Evolutionary conservation across 1,139 yeast species (phyloP), one percentile per base, ranked within the genome.

Genomic region (Lodderomyces metapsilosis): DNA sequence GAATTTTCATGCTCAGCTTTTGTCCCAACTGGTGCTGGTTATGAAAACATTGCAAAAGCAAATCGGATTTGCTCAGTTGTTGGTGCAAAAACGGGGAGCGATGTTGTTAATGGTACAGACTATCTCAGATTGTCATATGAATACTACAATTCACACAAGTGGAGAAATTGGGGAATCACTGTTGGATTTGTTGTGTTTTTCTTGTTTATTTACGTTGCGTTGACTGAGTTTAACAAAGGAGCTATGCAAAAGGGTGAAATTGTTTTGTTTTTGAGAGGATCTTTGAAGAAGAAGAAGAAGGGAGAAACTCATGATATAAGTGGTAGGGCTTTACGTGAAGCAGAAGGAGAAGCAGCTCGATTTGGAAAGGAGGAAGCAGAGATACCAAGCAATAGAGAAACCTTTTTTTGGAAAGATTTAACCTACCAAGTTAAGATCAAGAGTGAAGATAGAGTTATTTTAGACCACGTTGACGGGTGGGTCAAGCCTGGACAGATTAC

Each of bases 201-300:
- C 61, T 64, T 83, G 41, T 52, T 51, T 37, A 28, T 78, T 17
- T 84, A 84, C 56, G 61, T 87, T 53, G 37, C 69, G 5, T 71
- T 82, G 46, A 77, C 82, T 46, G 92, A 84, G 64, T 64, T 66
- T 46, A 83, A 83, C 54, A 84, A 82, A 54, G 88, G 89, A 61
- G 80, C 88, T 20, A 78, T 82, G 67, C 89, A 87, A 59, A 84
- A 82, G 67, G 95, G 95, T 68, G 96, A 88, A 66, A 76, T 87
- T 42, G 69, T 85, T 43, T 75, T 87, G 37, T 88, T 80, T 40
- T 61, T 55, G 50, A 57, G 52, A 43, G 46, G 49, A 31, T 31
- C 46, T 23, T 38, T 40, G 23, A 41, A 40, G 38, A 10, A 36
- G 20, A 17, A 18, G 11, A n/a, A 15, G 12, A 8, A 36, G 31